A percentile compares a stretch with the other conserved stretches of the same genome.
Evolutionary conservation across 2,329 filamentous ascomycete species (phyloP).

Genomic region (Cercospora zeae-maydis): DNA sequence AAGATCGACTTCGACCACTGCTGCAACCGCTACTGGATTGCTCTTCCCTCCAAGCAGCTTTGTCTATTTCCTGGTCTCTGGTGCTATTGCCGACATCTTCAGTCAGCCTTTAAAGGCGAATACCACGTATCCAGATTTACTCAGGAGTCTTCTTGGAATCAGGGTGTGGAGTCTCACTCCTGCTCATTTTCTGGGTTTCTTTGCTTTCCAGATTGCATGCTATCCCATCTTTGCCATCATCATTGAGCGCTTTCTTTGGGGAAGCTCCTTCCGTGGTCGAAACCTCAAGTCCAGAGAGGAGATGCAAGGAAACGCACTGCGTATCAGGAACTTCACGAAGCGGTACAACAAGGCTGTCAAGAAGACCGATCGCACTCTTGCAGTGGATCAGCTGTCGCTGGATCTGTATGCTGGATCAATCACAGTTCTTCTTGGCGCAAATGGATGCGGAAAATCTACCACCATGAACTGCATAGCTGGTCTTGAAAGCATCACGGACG

Average conservation of each 20-base stretch:
- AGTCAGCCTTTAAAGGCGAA: slow-evolving; percentile 13
- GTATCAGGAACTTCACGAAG: slow-evolving; percentile 23
- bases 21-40: slow-evolving; percentile 66
- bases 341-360: slow-evolving; percentile 19
- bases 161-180: slow-evolving; percentile 16
- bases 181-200: slow-evolving; percentile 66
- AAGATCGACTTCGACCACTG: slow-evolving; percentile 56
- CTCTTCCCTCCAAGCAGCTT: slow-evolving; percentile 84
- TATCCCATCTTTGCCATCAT: slow-evolving; percentile 72
- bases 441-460: slow-evolving; percentile 86
- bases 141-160: slow-evolving; percentile 12
- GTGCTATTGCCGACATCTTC: slow-evolving; percentile 22
- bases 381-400: slow-evolving; percentile 22
- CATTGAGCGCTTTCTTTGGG: slow-evolving; percentile 70
- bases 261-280: slow-evolving; percentile 54
- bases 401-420: slow-evolving; percentile 21
- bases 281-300: slow-evolving; percentile 39
- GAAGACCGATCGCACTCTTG: slow-evolving; percentile 20
- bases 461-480: slow-evolving; percentile 86
- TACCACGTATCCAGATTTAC: background rate
- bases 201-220: slow-evolving; percentile 69
- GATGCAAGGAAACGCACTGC: slow-evolving; percentile 22
- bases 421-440: slow-evolving; percentile 63
- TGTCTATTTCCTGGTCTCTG: slow-evolving; percentile 69
- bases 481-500: slow-evolving; percentile 70